phyloP scores from a whole-genome alignment of 345 rosid genomes.

The Geranium brycei region DNA sequence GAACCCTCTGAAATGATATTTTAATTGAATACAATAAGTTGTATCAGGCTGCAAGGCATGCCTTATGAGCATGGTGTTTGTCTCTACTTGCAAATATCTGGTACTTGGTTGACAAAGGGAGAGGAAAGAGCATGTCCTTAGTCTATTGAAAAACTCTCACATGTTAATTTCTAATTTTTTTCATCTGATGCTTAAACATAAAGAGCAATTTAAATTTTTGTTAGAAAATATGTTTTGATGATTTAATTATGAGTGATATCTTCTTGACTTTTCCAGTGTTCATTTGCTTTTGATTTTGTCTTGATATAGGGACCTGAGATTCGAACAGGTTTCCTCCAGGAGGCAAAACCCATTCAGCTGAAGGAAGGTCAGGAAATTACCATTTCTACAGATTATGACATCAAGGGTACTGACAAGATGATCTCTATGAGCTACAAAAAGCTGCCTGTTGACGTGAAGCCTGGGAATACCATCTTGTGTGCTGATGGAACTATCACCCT shows the following conservation, averaged over 20 bases:
- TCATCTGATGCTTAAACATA: too few species aligned
- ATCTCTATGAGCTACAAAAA: conserved; percentile 89
- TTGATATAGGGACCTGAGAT: conserved; percentile 53
- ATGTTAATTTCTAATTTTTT: too few species aligned
- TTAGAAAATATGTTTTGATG: too few species aligned
- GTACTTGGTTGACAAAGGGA: too few species aligned
- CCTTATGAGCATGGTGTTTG: not conserved
- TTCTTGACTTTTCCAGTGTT: not conserved
- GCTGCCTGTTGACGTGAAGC: conserved; percentile 60
- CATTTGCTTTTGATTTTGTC: not conserved
- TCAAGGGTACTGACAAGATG: conserved; percentile 53
- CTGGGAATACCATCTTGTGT: conserved; percentile 65
- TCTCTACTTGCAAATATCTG: too few species aligned
- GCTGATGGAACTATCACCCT: conserved; percentile 83
- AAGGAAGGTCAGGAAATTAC: conserved; percentile 55
- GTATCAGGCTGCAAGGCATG: not conserved
- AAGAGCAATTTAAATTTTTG: too few species aligned
- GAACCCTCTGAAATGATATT: not conserved
- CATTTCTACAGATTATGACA: conserved; percentile 59
- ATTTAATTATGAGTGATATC: not conserved
- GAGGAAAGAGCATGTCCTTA: too few species aligned
- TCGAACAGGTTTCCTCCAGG: conserved; percentile 56
- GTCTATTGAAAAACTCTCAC: too few species aligned
- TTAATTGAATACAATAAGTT: not conserved
- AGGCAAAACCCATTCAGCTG: conserved; percentile 46